A percentile compares a stretch with the other conserved stretches of the same genome.
phyloP scores from a whole-genome alignment of 768 basidiomycete genomes.

The Mycena polygramma region DNA sequence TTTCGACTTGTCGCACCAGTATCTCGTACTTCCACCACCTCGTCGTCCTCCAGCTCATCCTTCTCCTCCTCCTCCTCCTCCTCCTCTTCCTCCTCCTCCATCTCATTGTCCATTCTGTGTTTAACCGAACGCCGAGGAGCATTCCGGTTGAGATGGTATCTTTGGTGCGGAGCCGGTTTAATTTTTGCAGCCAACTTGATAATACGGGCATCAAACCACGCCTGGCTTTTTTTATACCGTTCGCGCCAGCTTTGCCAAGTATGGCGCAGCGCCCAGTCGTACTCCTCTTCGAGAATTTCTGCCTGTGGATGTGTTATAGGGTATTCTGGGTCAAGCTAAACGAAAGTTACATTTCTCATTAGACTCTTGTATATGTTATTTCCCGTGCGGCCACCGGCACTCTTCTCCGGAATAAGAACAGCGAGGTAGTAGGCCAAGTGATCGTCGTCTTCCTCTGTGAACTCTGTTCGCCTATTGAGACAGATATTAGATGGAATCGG shows the following conservation, averaged over 20 bases:
- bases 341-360: constrained; percentile 32
- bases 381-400: constrained; percentile 56
- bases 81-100: background rate
- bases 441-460: constrained; percentile 55
- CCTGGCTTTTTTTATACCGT: constrained; percentile 57
- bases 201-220: constrained; percentile 53
- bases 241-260: constrained; percentile 62
- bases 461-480: constrained; percentile 43
- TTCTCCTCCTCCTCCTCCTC: background rate
- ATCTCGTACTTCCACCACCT: background rate
- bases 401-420: constrained; percentile 48
- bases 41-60: constrained; percentile 1
- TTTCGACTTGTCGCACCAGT: constrained; percentile 9
- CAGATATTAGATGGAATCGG: background rate
- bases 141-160: constrained; percentile 44
- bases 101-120: background rate
- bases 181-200: constrained; percentile 39
- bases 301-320: constrained; percentile 27
- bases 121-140: constrained; percentile 6
- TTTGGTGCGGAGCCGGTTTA: constrained; percentile 45
- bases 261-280: constrained; percentile 58
- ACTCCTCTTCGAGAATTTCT: constrained; percentile 40
- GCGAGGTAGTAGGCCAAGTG: constrained; percentile 55
- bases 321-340: background rate
- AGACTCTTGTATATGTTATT: constrained; percentile 51